Evolutionary conservation across 2,329 filamentous ascomycete species (phyloP), one percentile per base, ranked within the genome.

Genomic region (Sclerotinia sclerotiorum): DNA sequence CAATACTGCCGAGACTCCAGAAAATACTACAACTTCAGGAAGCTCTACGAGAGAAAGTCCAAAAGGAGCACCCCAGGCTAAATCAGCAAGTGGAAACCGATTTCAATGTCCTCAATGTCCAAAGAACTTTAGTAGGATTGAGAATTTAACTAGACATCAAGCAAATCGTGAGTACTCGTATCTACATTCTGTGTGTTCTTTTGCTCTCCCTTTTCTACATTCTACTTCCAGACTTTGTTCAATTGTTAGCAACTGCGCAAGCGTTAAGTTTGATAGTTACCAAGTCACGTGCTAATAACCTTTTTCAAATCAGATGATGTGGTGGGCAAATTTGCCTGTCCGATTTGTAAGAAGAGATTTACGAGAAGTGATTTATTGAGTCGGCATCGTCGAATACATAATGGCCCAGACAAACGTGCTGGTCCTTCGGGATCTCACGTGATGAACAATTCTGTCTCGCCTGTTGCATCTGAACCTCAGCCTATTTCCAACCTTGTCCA

Each of bases 101-200:
- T 76, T 76, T 60, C 73, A 76, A 68, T 76, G 75, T 66, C 68
- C 73, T 13, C 69, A 69, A 58, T 76, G 75, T 68, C 73, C 74
- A 2, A 76, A 76, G 69, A 76, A 73, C 32, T 76, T 75, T 70
- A 75, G 70, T 60, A 72, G 75, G 51, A 75, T 76, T 42, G 75
- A 76, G 67, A 76, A 76, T 66, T 49, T 76, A 21, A 76, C 74
- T 3, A 67, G 75, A n/a, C 74, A 76, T 70, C 73, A 75, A 65
- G 75, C 75, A 13, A 76, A 76, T 68, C 75, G 75, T 76, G 60
- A 73, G 75, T 70, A 24, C 11, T 62, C 17, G 32, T 57, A 27
- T 57, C n/a, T 17, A 24, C 15, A 7, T 44, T 6, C 21, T 24
- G 5, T 57, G 39, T 24, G 10, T n/a, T 32, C 17, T 21, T 56